A percentile compares a stretch with the other conserved stretches of the same genome.
Conservation (phyloP, 1,284 basidiomycete genomes). For the Phenoliferia sp. region DNA sequence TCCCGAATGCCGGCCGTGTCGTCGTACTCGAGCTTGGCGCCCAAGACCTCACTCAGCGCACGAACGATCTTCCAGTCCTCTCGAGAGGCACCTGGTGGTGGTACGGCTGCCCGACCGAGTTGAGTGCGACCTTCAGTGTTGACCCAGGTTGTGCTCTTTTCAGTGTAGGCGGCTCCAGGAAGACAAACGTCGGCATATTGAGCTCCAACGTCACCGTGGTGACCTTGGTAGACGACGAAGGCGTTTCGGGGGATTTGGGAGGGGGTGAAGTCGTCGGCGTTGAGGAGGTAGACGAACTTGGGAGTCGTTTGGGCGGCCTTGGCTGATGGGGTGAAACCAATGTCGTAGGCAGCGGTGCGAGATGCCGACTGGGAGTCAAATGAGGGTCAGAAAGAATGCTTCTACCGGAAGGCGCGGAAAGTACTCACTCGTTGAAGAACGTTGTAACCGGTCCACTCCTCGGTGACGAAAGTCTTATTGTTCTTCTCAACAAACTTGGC, state of each 20-base stretch:
- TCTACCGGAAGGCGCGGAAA: neutral
- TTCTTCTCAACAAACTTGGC: conserved; percentile 76
- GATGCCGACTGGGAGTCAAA: conserved; percentile 57
- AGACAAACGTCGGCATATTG: conserved; percentile 94
- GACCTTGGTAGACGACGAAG: conserved; percentile 98
- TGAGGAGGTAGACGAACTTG: conserved; percentile 96
- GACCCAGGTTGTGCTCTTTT: conserved; percentile 91
- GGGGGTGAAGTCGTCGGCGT: conserved; percentile 90
- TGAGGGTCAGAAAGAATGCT: neutral
- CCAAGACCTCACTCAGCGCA: conserved; percentile 81
- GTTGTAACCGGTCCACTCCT: conserved; percentile 94
- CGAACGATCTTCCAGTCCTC: conserved; percentile 99
- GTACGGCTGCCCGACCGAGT: conserved; percentile 84
- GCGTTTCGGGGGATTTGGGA: conserved; percentile 87
- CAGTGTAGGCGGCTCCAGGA: conserved; percentile 91
- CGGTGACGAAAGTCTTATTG: conserved; percentile 68
- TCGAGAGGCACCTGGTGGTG: conserved; percentile 87
- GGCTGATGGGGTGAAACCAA: conserved; percentile 83
- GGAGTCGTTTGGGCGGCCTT: conserved; percentile 69
- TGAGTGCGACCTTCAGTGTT: conserved; percentile 96
- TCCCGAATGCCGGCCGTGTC: conserved; percentile 82
- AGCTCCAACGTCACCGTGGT: conserved; percentile 95
- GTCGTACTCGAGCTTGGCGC: conserved; percentile 79
- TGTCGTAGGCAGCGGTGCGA: conserved; percentile 89
- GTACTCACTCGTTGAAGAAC: conserved; percentile 79